phyloP scores from a whole-genome alignment of 1,139 yeast species.

The Hemisphaericaspora lyxosophila region DNA sequence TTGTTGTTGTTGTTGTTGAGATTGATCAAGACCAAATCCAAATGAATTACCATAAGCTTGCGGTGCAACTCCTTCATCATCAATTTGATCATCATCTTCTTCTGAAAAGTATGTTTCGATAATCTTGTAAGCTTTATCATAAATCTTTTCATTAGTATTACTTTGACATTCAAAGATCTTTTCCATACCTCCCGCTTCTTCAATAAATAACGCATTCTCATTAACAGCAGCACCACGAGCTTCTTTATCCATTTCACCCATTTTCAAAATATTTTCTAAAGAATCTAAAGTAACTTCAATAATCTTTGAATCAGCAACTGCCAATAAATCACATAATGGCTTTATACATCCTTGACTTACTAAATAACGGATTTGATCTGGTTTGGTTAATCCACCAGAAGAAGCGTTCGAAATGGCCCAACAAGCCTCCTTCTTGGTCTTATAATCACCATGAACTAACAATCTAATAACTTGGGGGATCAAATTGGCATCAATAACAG shows the following conservation, averaged over 20 bases:
- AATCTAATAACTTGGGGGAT: slow-evolving; percentile 90
- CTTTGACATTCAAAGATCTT: slow-evolving; percentile 92
- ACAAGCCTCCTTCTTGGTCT: slow-evolving; percentile 97
- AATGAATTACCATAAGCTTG: slow-evolving; percentile 80
- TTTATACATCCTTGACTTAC: slow-evolving; percentile 96
- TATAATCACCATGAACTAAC: slow-evolving; percentile 81
- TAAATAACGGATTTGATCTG: slow-evolving; percentile 89
- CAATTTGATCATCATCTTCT: slow-evolving; percentile 77
- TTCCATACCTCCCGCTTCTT: slow-evolving; percentile 98
- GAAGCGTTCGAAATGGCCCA: slow-evolving; percentile 99
- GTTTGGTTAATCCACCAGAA: slow-evolving; percentile 88
- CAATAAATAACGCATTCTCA: slow-evolving; percentile 87
- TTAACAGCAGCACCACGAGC: slow-evolving; percentile 66
- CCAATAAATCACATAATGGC: slow-evolving; percentile 90
- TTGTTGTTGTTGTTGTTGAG: slow-evolving; percentile 37
- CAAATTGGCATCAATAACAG: slow-evolving; percentile 91
- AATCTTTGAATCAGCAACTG: slow-evolving; percentile 85
- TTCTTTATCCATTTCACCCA: slow-evolving; percentile 92
- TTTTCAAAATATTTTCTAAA: slow-evolving; percentile 85
- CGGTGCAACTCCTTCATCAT: slow-evolving; percentile 80
- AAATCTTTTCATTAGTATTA: slow-evolving; percentile 87
- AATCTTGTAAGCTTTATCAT: slow-evolving; percentile 84
- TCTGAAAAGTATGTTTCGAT: slow-evolving; percentile 90
- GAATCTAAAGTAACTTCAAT: slow-evolving; percentile 96
- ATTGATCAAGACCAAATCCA: slow-evolving; percentile 71